A percentile compares a stretch with the other conserved stretches of the same genome.
Evolutionary conservation across 2,329 filamentous ascomycete species (phyloP).

Genomic region (Colletotrichum sp.): DNA sequence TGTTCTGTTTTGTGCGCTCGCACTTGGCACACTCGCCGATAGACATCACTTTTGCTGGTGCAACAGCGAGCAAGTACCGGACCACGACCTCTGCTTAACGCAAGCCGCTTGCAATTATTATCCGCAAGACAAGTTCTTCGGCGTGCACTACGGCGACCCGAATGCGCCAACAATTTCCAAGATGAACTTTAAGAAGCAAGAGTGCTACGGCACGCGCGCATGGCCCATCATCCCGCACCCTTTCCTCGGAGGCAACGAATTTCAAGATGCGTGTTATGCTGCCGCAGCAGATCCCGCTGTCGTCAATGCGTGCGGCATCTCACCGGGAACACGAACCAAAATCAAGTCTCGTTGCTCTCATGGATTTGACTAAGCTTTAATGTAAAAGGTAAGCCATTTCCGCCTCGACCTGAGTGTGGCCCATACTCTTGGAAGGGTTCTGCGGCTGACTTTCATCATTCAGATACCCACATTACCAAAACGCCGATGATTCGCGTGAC

Average conservation of each 20-base stretch:
- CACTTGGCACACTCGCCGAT: background rate
- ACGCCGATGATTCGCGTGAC: background rate
- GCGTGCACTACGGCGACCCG: background rate
- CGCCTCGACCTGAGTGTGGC: background rate
- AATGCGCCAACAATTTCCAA: background rate
- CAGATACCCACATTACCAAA: background rate
- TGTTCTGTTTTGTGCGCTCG: background rate
- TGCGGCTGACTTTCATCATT: rapidly evolving
- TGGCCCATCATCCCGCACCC: background rate
- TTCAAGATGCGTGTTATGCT: background rate
- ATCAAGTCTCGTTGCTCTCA: background rate
- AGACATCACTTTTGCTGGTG: constrained; percentile 9
- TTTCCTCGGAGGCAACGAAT: background rate
- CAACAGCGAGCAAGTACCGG: background rate
- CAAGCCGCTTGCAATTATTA: background rate
- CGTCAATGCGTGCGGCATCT: background rate
- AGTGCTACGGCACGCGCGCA: background rate
- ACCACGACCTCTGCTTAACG: background rate
- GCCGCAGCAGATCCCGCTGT: background rate
- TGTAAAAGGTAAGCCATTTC: background rate
- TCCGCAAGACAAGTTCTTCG: background rate
- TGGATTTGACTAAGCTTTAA: background rate
- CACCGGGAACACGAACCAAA: background rate
- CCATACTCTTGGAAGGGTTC: background rate
- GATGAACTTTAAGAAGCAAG: background rate